These are phyloP conservation scores for Eudorina sp. DNA, from an alignment of 139 green algal species.

Conservation along the genomic window DNA sequence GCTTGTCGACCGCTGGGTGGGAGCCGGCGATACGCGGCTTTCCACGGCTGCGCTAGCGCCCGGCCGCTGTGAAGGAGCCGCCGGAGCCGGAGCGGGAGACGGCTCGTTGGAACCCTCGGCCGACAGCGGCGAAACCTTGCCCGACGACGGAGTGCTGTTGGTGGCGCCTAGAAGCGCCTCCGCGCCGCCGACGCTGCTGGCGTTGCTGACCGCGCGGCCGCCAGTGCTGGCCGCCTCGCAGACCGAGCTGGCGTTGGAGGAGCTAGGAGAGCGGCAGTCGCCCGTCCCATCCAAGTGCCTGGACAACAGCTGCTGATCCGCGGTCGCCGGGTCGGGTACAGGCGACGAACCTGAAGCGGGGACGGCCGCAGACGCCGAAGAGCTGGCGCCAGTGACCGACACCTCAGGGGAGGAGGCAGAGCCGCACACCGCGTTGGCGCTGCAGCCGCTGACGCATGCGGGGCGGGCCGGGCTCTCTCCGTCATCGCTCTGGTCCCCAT, in stretches of 20 bases:
- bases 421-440: background rate
- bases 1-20: background rate
- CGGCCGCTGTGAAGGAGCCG: background rate
- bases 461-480: constrained; percentile 14
- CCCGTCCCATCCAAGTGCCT: background rate
- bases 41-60: background rate
- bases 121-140: constrained; percentile 46
- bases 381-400: background rate
- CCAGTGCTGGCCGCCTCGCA: constrained; percentile 26
- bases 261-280: background rate
- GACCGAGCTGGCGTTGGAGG: constrained; percentile 39
- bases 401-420: background rate
- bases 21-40: background rate
- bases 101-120: constrained; percentile 50
- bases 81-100: background rate
- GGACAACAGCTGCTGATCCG: background rate
- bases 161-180: background rate
- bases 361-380: background rate
- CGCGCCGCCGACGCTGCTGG: background rate
- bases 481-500: constrained; percentile 6
- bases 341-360: background rate
- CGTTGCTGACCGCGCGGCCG: constrained; percentile 23
- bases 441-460: background rate
- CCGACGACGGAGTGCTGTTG: constrained; percentile 3
- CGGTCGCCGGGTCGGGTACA: background rate